phyloP scores from a whole-genome alignment of 2,329 filamentous ascomycete species.

The Purpureocillium takamizusanense region DNA sequence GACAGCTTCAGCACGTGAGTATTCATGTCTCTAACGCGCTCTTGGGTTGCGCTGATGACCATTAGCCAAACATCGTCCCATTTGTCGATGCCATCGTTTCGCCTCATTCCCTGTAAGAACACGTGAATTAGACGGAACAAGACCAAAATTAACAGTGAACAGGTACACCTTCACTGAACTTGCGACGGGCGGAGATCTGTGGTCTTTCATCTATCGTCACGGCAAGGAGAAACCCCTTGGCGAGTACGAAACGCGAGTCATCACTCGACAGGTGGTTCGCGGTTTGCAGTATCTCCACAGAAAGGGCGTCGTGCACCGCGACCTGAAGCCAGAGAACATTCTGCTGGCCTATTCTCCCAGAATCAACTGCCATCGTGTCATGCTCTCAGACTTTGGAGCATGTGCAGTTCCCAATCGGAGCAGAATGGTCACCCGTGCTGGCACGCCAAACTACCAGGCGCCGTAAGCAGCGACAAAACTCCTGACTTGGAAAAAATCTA shows the following conservation, averaged over 20 bases:
- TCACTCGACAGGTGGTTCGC: constrained; percentile 37
- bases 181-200: constrained; percentile 44
- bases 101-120: constrained; percentile 35
- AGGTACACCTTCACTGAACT: constrained; percentile 50
- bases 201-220: constrained; percentile 34
- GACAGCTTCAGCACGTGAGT: constrained; percentile 44
- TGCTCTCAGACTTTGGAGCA: constrained; percentile 44
- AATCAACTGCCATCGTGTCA: constrained; percentile 32
- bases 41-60: constrained; percentile 5
- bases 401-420: constrained; percentile 32
- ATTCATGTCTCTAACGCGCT: neutral
- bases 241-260: constrained; percentile 33
- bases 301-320: constrained; percentile 42
- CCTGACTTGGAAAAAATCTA: no score
- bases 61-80: constrained; percentile 44
- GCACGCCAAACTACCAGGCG: constrained; percentile 37
- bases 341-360: constrained; percentile 37
- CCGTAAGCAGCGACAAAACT: no score
- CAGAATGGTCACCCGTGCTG: constrained; percentile 34
- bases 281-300: constrained; percentile 38
- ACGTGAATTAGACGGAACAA: neutral
- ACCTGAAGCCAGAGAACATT: constrained; percentile 46
- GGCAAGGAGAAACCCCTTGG: constrained; percentile 14
- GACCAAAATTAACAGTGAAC: constrained; percentile 1
- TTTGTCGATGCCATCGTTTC: constrained; percentile 43